Evolutionary conservation across 1,284 basidiomycete species (phyloP), one percentile per base, ranked within the genome.

Genomic region (Mrakiaceae sp.): DNA sequence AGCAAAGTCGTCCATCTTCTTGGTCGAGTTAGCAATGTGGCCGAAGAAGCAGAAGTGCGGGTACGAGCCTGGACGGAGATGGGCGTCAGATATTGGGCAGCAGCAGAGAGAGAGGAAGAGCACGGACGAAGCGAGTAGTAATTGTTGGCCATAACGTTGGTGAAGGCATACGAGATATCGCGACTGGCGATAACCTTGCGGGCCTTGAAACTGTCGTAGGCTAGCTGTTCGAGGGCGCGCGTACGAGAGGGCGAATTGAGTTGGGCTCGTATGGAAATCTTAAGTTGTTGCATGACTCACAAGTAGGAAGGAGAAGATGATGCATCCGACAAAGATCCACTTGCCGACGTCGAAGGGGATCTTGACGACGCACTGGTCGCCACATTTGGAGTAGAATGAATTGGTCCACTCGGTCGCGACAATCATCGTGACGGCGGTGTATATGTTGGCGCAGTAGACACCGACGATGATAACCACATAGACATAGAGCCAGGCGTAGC

Each of bases 21-120:
- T 97, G 46, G 91, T 95, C 47, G 94, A 97, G 72, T 90, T 87
- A 72, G 87, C 87, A 78, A 98, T 97, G 71, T 96, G 92, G 70
- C 88, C 87, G 76, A 98, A 98, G 80, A 98, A 93, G 77, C 95
- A 98, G 74, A 96, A 98, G 76, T 96, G 90, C 75, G 96, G 87
- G 75, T 98, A 98, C 57, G 88, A 91, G 64, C 89, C 90, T 88
- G 72, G 42, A 53, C 66, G 69, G 63, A 71, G 72, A 68, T 70
- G 72, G 48, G 59, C 64, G 66, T 69, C 64, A 69, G 63, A 42
- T 44, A 62, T 40, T 4, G 48, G 53, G 50, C 49, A 14, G 16
- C 48, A 49, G 9, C 7, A 44, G 46, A 39, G 16, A 8, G 14
- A 9, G 16, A 10, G 39, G 39, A 56, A 56, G 27, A 51, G 57